Percentiles rank a stretch among this genome's conserved stretches.
These are phyloP conservation scores for Dendrothele bispora DNA, from an alignment of 768 basidiomycete species.

Conservation along the genomic window DNA sequence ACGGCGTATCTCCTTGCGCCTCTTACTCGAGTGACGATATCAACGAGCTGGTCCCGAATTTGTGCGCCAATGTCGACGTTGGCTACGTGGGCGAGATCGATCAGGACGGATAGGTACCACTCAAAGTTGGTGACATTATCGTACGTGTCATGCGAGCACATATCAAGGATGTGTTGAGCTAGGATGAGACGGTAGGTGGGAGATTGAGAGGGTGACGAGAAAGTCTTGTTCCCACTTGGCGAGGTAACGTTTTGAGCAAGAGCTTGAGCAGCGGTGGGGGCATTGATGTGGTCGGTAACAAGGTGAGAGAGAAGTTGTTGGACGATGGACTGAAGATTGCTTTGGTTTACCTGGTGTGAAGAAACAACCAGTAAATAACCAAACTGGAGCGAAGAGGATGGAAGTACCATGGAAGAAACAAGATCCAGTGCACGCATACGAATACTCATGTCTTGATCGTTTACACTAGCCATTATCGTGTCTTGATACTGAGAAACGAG, in stretches of 20 bases:
- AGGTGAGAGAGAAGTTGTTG: conserved; percentile 90
- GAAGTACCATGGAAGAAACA: conserved; percentile 84
- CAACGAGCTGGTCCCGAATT: conserved; percentile 83
- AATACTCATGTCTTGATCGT: conserved; percentile 93
- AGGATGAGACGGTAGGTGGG: conserved; percentile 85
- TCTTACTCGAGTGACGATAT: conserved; percentile 80
- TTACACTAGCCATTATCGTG: conserved; percentile 84
- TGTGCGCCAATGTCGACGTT: conserved; percentile 74
- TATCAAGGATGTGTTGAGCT: conserved; percentile 78
- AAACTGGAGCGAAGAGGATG: not conserved
- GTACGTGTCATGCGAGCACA: conserved; percentile 83
- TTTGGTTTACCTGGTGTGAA: conserved; percentile 75
- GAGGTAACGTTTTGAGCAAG: conserved; percentile 42
- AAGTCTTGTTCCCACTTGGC: conserved; percentile 29
- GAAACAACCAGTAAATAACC: conserved; percentile 1
- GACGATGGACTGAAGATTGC: conserved; percentile 86
- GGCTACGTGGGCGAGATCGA: conserved; percentile 88
- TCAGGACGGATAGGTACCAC: conserved; percentile 95
- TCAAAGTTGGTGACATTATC: conserved; percentile 91
- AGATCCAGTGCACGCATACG: conserved; percentile 95
- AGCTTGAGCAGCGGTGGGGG: conserved; percentile 64
- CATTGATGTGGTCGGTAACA: conserved; percentile 53
- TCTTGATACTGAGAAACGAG: conserved; percentile 91
- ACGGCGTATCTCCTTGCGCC: conserved; percentile 79
- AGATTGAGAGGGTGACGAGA: conserved; percentile 62